phyloP scores from a whole-genome alignment of 2,329 filamentous ascomycete species.

The Microcyclospora pomicola region DNA sequence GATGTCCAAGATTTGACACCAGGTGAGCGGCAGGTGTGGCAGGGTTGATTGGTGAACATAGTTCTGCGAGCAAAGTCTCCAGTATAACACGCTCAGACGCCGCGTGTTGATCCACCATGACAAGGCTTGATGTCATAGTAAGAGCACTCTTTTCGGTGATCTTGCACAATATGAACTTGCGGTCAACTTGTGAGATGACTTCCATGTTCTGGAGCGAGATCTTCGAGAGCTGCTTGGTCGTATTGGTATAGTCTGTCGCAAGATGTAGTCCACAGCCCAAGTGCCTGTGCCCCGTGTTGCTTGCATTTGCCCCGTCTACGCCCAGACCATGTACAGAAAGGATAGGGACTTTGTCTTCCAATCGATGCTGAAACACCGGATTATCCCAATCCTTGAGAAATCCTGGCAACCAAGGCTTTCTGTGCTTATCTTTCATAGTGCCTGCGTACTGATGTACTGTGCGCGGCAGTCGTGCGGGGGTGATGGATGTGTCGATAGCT shows the following conservation, averaged over 20 bases:
- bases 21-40: conserved; percentile 7
- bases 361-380: conserved; percentile 50
- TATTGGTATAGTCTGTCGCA: conserved; percentile 1
- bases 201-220: conserved; percentile 44
- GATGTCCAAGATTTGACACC: conserved; percentile 21
- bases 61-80: conserved; percentile 52
- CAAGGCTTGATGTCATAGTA: conserved; percentile 32
- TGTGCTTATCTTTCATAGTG: background rate
- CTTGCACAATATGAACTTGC: conserved; percentile 71
- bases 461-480: conserved; percentile 17
- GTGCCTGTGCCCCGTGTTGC: conserved; percentile 5
- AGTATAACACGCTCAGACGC: conserved; percentile 79
- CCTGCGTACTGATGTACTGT: conserved; percentile 2
- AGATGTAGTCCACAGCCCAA: too few relatives aligned
- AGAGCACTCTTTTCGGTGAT: conserved; percentile 23
- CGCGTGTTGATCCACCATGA: conserved; percentile 86
- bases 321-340: conserved; percentile 11
- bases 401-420: conserved; percentile 41
- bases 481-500: conserved; percentile 13
- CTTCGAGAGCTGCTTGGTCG: conserved; percentile 42
- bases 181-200: conserved; percentile 71
- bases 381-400: conserved; percentile 59
- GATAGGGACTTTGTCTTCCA: conserved; percentile 13
- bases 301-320: conserved; percentile 5
- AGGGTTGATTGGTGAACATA: conserved; percentile 29